These are phyloP conservation scores for Tolypocladium nubicola DNA, from an alignment of 2,329 filamentous ascomycete species.

Conservation along the genomic window DNA sequence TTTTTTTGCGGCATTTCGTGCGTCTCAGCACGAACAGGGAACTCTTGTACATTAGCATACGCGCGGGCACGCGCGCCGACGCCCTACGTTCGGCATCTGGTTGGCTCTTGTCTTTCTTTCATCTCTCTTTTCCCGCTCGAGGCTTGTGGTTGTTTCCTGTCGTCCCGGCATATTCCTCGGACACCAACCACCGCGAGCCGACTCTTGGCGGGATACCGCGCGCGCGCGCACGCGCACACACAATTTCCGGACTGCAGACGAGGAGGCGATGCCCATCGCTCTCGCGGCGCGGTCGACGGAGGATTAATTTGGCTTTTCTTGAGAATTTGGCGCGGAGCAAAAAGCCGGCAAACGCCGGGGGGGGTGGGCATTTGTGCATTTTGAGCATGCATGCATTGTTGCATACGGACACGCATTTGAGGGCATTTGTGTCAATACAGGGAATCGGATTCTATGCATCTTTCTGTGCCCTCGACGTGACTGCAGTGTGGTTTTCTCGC, in stretches of 20 bases:
- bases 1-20: background rate
- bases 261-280: background rate
- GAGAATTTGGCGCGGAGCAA: background rate
- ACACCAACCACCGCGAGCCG: background rate
- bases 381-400: background rate
- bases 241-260: background rate
- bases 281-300: background rate
- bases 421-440: slow-evolving; percentile 3
- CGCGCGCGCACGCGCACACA: background rate
- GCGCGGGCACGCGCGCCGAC: background rate
- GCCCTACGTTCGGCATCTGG: background rate
- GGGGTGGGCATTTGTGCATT: background rate
- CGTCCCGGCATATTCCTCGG: background rate
- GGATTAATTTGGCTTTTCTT: background rate
- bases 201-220: background rate
- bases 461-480: background rate
- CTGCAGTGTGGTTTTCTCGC: background rate
- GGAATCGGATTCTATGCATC: background rate
- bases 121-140: background rate
- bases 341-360: background rate
- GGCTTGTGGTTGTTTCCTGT: background rate
- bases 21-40: background rate
- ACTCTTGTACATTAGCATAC: background rate
- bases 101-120: background rate
- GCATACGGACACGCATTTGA: background rate